These are phyloP conservation scores for Fusarium succisae DNA, from an alignment of 2,329 filamentous ascomycete species.

Conservation along the genomic window DNA sequence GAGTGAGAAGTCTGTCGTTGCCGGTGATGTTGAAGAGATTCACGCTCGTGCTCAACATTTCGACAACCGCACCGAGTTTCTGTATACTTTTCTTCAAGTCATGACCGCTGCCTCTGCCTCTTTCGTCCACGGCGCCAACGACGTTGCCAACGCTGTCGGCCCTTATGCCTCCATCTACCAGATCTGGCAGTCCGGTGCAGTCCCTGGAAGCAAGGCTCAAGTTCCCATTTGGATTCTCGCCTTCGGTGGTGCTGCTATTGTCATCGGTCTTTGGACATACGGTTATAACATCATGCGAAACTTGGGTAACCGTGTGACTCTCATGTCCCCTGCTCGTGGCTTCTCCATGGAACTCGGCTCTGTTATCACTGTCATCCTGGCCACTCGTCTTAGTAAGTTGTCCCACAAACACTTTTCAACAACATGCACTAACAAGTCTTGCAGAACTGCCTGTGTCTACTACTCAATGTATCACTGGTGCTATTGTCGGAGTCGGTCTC, in stretches of 20 bases:
- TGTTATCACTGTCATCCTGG: slow-evolving; percentile 70
- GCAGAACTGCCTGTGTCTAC: slow-evolving; percentile 69
- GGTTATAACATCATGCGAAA: slow-evolving; percentile 73
- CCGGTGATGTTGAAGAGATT: slow-evolving; percentile 63
- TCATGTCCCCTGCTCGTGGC: slow-evolving; percentile 69
- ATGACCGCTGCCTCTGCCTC: slow-evolving; percentile 70
- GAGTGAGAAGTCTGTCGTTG: slow-evolving; percentile 53
- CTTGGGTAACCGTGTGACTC: slow-evolving; percentile 69
- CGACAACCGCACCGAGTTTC: slow-evolving; percentile 69
- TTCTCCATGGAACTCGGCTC: slow-evolving; percentile 70
- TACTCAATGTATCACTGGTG: slow-evolving; percentile 71
- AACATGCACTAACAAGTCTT: slow-evolving; percentile 4
- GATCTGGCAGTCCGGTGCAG: slow-evolving; percentile 62
- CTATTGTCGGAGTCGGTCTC: slow-evolving; percentile 70
- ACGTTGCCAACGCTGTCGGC: slow-evolving; percentile 70
- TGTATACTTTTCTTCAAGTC: slow-evolving; percentile 68
- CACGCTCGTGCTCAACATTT: slow-evolving; percentile 67
- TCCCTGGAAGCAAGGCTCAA: slow-evolving; percentile 54
- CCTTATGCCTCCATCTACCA: slow-evolving; percentile 71
- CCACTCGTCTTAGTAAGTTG: slow-evolving; percentile 63
- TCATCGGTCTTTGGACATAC: slow-evolving; percentile 67
- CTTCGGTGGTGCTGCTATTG: slow-evolving; percentile 61
- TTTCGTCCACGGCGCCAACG: slow-evolving; percentile 74
- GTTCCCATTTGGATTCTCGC: slow-evolving; percentile 70
- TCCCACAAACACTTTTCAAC: background rate